Evolutionary conservation across 768 basidiomycete species (phyloP), one percentile per base, ranked within the genome.

Genomic region (Serendipita sp.): DNA sequence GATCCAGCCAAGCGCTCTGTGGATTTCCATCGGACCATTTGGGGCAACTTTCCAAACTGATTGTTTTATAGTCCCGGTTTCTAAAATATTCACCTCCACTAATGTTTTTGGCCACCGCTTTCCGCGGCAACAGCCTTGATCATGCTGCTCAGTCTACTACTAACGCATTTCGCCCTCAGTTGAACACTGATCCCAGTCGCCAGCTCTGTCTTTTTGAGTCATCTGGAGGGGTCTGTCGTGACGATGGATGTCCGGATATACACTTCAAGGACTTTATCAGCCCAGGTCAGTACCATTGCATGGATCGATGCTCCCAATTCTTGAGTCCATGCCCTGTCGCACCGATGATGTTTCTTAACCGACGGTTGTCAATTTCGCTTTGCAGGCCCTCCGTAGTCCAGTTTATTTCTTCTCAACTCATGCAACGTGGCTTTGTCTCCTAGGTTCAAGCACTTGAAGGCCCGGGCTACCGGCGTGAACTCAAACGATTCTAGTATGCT

Each of bases 181-280:
- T 35, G 28, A 38, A 32, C 56, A 24, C 56, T 60, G 28, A 41
- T 41, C 41, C 41, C 41, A 41, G 41, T 60, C 28, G 28, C 24
- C 30, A 60, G 56, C 28, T 60, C 5, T 60, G 56, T 60, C 56
- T 24, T 28, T 60, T 60, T 60, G 56, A 60, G 37, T 28, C 28
- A 30, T 24, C 16, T 34, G 56, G 56, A n/a, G 56, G 56, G 10
- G 56, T 5, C 4, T 60, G 56, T 37, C 18, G 34, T 28, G 56
- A 60, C 56, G 35, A 32, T 37, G 56, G 35, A 10, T 60, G 56
- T 37, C 28, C 28, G n/a, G 56, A 60, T 18, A 24, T 60, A 30
- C 56, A 60, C 18, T 60, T 60, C 56, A 60, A 35, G 34, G 56
- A 60, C 35, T 24, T 60, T 60, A 10, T n/a, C 8, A 35, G n/a